A percentile compares a stretch with the other conserved stretches of the same genome.
Evolutionary conservation across 83 land plant species (phyloP).

Genomic region (Picea abies): DNA sequence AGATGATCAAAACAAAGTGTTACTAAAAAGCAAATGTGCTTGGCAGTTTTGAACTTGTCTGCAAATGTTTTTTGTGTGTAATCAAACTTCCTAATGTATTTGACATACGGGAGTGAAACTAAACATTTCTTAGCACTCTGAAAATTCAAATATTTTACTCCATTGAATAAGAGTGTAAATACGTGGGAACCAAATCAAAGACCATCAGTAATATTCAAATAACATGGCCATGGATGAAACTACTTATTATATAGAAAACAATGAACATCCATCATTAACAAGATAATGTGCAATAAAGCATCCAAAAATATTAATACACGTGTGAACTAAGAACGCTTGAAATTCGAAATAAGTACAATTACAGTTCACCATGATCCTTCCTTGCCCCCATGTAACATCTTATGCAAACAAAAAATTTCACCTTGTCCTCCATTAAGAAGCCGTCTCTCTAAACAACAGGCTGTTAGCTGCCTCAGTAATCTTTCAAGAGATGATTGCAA

Average conservation of each 20-base stretch:
- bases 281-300: not conserved
- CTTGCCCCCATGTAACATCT: constrained; percentile 57
- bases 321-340: not conserved
- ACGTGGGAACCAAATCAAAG: not conserved
- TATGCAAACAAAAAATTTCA: constrained; percentile 83
- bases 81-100: not conserved
- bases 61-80: not conserved
- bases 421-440: constrained; percentile 80
- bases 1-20: not conserved
- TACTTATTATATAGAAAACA: not conserved
- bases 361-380: constrained; percentile 41
- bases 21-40: too few relatives aligned
- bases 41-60: not conserved
- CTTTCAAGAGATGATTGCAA: constrained; percentile 74
- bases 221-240: not conserved
- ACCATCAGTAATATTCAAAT: not conserved
- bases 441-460: constrained; percentile 68
- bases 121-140: not conserved
- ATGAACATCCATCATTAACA: not conserved
- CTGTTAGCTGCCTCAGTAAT: constrained; percentile 80
- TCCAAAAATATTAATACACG: too few relatives aligned
- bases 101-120: not conserved
- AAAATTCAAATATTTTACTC: not conserved
- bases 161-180: not conserved
- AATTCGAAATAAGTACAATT: not conserved